Conservation (phyloP, 768 basidiomycete species). For the Xerocomellus intermedius region DNA sequence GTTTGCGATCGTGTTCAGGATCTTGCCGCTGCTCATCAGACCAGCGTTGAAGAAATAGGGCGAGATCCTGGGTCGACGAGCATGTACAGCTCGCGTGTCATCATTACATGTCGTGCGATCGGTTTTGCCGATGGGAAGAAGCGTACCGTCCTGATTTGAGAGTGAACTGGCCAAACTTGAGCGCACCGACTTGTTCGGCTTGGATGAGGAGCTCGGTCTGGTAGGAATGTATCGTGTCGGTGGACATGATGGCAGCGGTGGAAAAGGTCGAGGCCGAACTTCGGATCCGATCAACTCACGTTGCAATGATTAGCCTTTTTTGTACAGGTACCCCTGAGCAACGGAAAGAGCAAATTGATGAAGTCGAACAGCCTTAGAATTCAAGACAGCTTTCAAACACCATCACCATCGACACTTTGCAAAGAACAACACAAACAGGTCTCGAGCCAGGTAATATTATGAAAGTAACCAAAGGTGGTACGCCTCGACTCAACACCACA, state of each 20-base stretch:
- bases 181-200: constrained; percentile 66
- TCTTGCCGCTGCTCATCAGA: constrained; percentile 77
- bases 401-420: too few species aligned
- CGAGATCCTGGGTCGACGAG: constrained; percentile 53
- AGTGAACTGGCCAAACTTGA: constrained; percentile 89
- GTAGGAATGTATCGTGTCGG: constrained; percentile 41
- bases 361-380: too few species aligned
- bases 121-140: background rate
- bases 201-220: constrained; percentile 68
- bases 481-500: too few species aligned
- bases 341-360: too few species aligned
- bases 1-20: constrained; percentile 70
- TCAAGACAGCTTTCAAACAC: too few species aligned
- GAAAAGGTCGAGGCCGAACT: background rate
- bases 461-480: too few species aligned
- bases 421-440: too few species aligned
- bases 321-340: background rate
- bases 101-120: background rate
- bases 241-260: constrained; percentile 16
- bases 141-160: constrained; percentile 93
- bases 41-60: constrained; percentile 99
- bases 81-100: background rate
- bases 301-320: constrained; percentile 7
- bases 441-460: too few species aligned
- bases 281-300: background rate